These are phyloP conservation scores for Dioscorea dumetorum DNA, from an alignment of 106 monocot genomes.

Conservation along the genomic window DNA sequence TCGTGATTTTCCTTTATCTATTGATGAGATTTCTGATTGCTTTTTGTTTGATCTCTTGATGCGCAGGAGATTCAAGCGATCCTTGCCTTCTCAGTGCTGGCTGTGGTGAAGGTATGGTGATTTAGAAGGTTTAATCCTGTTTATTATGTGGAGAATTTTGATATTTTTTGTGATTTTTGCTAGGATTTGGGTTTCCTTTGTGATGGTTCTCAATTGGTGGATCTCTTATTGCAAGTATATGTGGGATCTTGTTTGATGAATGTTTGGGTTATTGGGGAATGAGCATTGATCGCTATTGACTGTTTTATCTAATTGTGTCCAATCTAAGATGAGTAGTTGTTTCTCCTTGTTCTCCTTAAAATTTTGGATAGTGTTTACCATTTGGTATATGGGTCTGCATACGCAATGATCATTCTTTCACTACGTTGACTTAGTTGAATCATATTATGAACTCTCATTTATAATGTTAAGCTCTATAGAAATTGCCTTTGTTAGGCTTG, in stretches of 20 bases:
- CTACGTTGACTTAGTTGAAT: too few relatives aligned
- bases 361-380: too few relatives aligned
- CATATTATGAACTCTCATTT: too few relatives aligned
- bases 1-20: neutral
- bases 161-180: neutral
- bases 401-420: too few relatives aligned
- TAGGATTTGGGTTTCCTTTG: neutral
- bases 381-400: too few relatives aligned
- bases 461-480: too few relatives aligned
- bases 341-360: too few relatives aligned
- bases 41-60: slow-evolving; percentile 1
- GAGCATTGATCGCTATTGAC: neutral
- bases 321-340: too few relatives aligned
- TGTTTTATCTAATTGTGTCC: too few relatives aligned
- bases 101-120: slow-evolving; percentile 49
- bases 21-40: neutral
- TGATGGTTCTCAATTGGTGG: neutral
- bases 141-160: too few relatives aligned
- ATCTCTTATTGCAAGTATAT: neutral
- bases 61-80: slow-evolving; percentile 79
- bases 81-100: slow-evolving; percentile 46
- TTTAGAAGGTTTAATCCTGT: neutral
- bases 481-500: too few relatives aligned
- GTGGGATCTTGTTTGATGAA: neutral
- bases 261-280: neutral